phyloP scores from a whole-genome alignment of 495 filamentous ascomycete genomes.

The Xylaria scruposa region DNA sequence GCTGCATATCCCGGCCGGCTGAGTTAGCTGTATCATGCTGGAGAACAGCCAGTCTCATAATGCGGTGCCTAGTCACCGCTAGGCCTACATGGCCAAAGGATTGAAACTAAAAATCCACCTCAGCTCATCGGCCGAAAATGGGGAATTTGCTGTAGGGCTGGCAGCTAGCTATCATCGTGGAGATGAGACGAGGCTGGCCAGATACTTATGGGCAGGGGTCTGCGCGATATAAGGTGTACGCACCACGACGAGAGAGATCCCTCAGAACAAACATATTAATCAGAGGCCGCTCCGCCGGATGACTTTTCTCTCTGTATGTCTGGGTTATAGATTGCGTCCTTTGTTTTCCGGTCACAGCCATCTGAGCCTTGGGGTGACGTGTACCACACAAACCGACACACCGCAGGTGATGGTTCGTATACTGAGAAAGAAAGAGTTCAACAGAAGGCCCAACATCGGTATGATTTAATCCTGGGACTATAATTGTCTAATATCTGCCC shows the following conservation, averaged over 20 bases:
- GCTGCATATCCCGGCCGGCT: neutral
- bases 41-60: slow-evolving; percentile 2
- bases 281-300: neutral
- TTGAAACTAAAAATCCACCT: neutral
- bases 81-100: slow-evolving; percentile 16
- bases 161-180: slow-evolving; percentile 3
- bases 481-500: neutral
- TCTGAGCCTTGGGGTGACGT: slow-evolving; percentile 8
- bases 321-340: neutral
- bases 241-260: neutral
- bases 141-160: slow-evolving; percentile 16
- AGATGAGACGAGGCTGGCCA: slow-evolving; percentile 19
- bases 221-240: neutral
- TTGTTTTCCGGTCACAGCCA: slow-evolving; percentile 8
- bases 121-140: slow-evolving; percentile 12
- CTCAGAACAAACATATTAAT: slow-evolving; percentile 9
- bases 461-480: neutral
- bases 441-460: neutral
- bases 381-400: slow-evolving; percentile 7
- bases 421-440: neutral
- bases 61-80: neutral
- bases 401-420: slow-evolving; percentile 7
- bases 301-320: slow-evolving; percentile 1
- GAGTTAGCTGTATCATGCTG: neutral
- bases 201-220: neutral